Conservation (phyloP, 768 basidiomycete genomes). For the Russula abietina region DNA sequence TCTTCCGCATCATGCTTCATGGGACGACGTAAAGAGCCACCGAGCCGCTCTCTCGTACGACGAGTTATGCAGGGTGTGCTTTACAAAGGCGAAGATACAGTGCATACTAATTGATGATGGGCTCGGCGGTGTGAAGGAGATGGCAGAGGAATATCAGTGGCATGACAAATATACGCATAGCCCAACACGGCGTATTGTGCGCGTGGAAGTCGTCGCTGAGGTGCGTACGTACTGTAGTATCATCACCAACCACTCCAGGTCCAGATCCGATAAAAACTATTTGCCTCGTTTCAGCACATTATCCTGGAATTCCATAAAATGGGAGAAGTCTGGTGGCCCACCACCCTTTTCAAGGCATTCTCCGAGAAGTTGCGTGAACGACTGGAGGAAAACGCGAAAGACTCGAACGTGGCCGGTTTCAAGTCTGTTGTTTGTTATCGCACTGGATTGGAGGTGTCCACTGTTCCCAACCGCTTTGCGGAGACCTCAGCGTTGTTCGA, state of each 20-base stretch:
- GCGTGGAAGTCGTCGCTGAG: conserved; percentile 70
- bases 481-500: not conserved
- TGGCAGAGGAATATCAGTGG: conserved; percentile 48
- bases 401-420: conserved; percentile 47
- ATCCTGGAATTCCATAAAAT: conserved; percentile 14
- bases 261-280: not conserved
- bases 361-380: conserved; percentile 21
- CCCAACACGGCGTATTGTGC: conserved; percentile 53
- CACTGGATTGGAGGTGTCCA: conserved; percentile 56
- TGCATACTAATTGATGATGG: conserved; percentile 72
- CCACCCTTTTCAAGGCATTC: not conserved
- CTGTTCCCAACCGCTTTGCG: conserved; percentile 27
- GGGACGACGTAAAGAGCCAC: conserved; percentile 53
- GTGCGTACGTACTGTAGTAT: conserved; percentile 37
- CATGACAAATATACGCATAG: conserved; percentile 54
- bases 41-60: conserved; percentile 44
- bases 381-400: conserved; percentile 35
- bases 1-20: conserved; percentile 37
- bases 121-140: conserved; percentile 39
- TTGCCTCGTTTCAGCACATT: conserved; percentile 26
- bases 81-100: conserved; percentile 54
- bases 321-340: not conserved
- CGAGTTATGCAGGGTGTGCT: conserved; percentile 50
- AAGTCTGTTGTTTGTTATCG: conserved; percentile 77
- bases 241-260: not conserved